Base-by-base conservation (phyloP, 1,139 yeast species). In the Scheffersomyces segobiensis region DNA sequence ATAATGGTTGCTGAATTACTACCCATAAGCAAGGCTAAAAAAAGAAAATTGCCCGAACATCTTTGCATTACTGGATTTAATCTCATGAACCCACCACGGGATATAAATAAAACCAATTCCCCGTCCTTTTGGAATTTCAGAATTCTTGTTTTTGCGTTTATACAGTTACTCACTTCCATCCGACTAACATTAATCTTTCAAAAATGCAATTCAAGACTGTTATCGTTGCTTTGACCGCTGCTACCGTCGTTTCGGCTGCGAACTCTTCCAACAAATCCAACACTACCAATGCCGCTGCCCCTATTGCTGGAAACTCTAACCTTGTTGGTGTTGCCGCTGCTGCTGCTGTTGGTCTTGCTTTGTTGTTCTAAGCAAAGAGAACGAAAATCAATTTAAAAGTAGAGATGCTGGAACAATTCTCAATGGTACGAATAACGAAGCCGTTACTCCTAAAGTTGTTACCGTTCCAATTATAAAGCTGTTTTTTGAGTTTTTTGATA, bases 141-240 rank as follows among this genome's bases (percentile, higher is more conserved):
- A 14, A 32, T 2, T 32, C 42, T 32, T 20, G 21, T 20, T n/a
- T 14, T 48, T 19, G 17, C 7, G 14, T 48, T 20, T 48, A 20
- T 24, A 20, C 50, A 48, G 50, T 21, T 20, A 20, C 50, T 14
- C 19, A n/a, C 20, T 48, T n/a, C n/a, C 46, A 54, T 50, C 55
- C 54, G 57, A 53, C 54, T 57, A 53, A 55, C 12, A 48, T 14
- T 48, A 48, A 48, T 48, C 50, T 55, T 55, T 54, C 57, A 63
- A 72, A 60, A 72, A 80, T 80, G 84, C 83, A 80, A 78, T 78
- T 79, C 80, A 71, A 72, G 69, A 71, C 79, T 64, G 73, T 79
- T 70, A 71, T 79, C 67, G 67, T 79, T 71, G 81, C 83, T 68
- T 73, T 79, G 67, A 73, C 83, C 65, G 81, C 82, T 61, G 77